These are phyloP conservation scores for Auricularia sp. DNA, from an alignment of 768 basidiomycete species.

Conservation along the genomic window DNA sequence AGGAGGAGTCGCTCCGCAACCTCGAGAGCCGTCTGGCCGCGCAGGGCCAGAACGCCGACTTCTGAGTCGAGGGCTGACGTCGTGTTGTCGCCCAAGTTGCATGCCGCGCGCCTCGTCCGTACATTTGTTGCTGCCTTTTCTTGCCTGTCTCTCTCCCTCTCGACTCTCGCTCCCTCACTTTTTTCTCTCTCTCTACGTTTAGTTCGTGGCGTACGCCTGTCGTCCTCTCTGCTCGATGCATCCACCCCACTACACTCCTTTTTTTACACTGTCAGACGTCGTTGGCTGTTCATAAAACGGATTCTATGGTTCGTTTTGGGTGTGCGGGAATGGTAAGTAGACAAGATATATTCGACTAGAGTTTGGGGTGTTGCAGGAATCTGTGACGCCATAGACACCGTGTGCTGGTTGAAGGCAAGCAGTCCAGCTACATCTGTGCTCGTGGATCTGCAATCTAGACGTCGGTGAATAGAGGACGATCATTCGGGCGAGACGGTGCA, in stretches of 20 bases:
- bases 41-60: conserved; percentile 74
- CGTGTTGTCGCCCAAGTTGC: not conserved
- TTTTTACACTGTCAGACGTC: not conserved
- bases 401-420: too few species aligned
- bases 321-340: too few species aligned
- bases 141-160: not conserved
- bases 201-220: not conserved
- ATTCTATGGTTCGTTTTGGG: not conserved
- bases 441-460: too few species aligned
- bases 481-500: too few species aligned
- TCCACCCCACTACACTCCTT: not conserved
- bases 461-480: too few species aligned
- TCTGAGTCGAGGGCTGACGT: conserved; percentile 28
- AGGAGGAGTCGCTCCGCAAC: conserved; percentile 91
- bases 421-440: too few species aligned
- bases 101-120: not conserved
- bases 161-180: not conserved
- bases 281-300: not conserved
- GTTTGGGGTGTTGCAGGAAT: too few species aligned
- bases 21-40: conserved; percentile 85
- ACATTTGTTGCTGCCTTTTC: too few species aligned
- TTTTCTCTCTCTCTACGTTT: not conserved
- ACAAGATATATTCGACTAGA: too few species aligned
- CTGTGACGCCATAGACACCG: too few species aligned
- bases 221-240: not conserved